A percentile compares a stretch with the other conserved stretches of the same genome.
Evolutionary conservation across 768 basidiomycete species (phyloP).

Genomic region (Royoungia palumana): DNA sequence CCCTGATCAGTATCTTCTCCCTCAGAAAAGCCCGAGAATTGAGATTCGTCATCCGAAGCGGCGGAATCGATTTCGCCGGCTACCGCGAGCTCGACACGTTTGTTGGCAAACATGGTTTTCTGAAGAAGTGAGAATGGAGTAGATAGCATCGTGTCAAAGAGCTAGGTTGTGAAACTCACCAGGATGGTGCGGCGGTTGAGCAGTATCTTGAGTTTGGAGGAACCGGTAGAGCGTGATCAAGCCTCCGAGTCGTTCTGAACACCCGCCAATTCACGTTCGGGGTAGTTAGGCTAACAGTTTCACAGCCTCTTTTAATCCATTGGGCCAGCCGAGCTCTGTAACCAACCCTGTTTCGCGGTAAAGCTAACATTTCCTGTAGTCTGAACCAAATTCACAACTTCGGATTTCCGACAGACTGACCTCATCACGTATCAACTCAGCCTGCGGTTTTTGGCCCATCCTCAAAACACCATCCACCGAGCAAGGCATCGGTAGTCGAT

Average conservation of each 20-base stretch:
- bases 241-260: conserved; percentile 2
- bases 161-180: not conserved
- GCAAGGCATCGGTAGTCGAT: conserved; percentile 26
- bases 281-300: too few species aligned
- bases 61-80: conserved; percentile 13
- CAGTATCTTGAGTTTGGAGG: not conserved
- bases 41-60: conserved; percentile 4
- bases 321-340: conserved; percentile 1
- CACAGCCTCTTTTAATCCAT: not conserved
- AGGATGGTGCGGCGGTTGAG: not conserved
- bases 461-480: conserved; percentile 3
- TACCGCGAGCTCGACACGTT: conserved; percentile 47
- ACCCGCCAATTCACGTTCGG: not conserved
- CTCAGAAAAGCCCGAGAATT: conserved; percentile 11
- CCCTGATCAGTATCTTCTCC: conserved; percentile 18
- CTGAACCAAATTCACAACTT: conserved; percentile 13
- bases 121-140: conserved; percentile 1
- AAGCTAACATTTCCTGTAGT: conserved; percentile 11
- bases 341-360: conserved; percentile 5
- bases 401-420: conserved; percentile 8
- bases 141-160: not conserved
- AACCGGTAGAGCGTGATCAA: not conserved
- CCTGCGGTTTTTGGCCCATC: conserved; percentile 5
- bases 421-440: conserved; percentile 4
- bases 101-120: conserved; percentile 46